Base-by-base conservation (phyloP, 495 filamentous ascomycete genomes). In the Daldinia concentrica region DNA sequence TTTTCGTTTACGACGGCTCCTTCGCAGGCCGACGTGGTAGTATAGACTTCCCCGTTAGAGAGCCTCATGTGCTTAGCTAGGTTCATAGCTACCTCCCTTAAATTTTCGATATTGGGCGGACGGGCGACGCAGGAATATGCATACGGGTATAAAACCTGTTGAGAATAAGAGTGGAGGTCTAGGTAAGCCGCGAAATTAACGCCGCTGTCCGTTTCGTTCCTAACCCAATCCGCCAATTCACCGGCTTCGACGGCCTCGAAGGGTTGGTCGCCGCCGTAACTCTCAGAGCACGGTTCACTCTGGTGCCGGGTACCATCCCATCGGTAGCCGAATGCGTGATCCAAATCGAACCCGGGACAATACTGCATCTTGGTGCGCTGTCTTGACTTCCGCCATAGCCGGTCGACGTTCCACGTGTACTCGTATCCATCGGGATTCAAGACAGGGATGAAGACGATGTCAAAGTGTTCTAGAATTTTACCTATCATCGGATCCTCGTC, bases 301-400 rank as follows among this genome's bases (percentile, higher is more conserved):
- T 87, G 86, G 17, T 81, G 82, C 11, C 89, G 82, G 9, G 84
- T 81, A 22, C 88, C 88, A 69, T 94, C 90, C 93, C 95, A 99
- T 73, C 92, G 87, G 75, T 90, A 97, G 12, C 89, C 87, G 79
- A 91, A 99, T 1, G 90, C 84, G 36, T 94, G 92, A 71, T 98
- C 95, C 30, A 99, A 84, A 79, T 99, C 95, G 34, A 97, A 80
- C 2, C 95, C 95, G 8, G 85, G 90, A 76, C 95, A 99, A 77
- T 93, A 92, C 19, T 89, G 87, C 64, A 96, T 85, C 58, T 86
- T 89, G 3, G 94, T 98, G 32, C 87, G 85, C 73, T 98, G 95
- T 39, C 95, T 86, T 67, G 95, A 97, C 82, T 98, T 99, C 71
- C 95, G 91, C 95, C 95, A 99, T 0, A 99, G 82, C 6, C 95